These are phyloP conservation scores for Cladosporium sp. DNA, from an alignment of 2,329 filamentous ascomycete genomes.

Conservation along the genomic window DNA sequence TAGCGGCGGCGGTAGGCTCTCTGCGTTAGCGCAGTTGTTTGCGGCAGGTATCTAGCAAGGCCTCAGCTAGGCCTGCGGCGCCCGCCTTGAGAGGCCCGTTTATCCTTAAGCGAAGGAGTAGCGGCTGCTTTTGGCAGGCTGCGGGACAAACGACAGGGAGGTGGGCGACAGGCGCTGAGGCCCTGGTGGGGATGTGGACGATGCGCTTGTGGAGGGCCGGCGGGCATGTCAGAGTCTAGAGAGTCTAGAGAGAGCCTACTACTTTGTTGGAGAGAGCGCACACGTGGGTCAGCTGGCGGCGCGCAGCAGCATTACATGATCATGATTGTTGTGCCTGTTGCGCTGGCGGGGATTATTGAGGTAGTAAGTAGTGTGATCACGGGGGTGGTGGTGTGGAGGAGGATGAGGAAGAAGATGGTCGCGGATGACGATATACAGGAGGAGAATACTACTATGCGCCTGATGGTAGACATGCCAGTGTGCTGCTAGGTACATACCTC, in stretches of 20 bases:
- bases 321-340: neutral
- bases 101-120: slow-evolving; percentile 20
- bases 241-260: neutral
- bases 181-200: slow-evolving; percentile 11
- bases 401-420: neutral
- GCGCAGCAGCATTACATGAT: slow-evolving; percentile 5
- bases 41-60: slow-evolving; percentile 16
- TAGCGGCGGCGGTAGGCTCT: slow-evolving; percentile 10
- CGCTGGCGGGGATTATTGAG: neutral
- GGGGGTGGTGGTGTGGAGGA: neutral
- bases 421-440: neutral
- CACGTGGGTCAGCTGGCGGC: slow-evolving; percentile 15
- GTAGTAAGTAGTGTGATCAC: neutral
- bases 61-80: slow-evolving; percentile 15
- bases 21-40: slow-evolving; percentile 16
- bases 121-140: slow-evolving; percentile 15
- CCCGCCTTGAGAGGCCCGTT: slow-evolving; percentile 19
- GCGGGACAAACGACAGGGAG: slow-evolving; percentile 16
- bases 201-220: slow-evolving; percentile 6
- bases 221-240: slow-evolving; percentile 2
- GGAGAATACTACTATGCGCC: neutral
- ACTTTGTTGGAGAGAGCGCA: neutral
- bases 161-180: slow-evolving; percentile 8
- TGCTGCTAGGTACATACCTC: neutral
- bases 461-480: neutral